Conservation (phyloP, 1,139 yeast genomes). For the Blastobotrys indianensis region DNA sequence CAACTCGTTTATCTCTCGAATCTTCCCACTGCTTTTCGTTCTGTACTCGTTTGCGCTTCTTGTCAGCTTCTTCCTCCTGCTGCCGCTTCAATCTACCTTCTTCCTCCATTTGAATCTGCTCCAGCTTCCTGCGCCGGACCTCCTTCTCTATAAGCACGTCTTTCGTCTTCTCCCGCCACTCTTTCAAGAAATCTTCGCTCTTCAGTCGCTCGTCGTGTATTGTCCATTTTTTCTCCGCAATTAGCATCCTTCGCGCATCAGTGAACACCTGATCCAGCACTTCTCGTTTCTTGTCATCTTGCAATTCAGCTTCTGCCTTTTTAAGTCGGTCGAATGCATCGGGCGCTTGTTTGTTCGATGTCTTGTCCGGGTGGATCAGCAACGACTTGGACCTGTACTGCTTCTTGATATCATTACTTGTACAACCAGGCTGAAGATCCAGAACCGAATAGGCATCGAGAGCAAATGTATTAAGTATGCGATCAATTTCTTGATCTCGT, state of each 20-base stretch:
- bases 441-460: conserved; percentile 54
- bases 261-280: conserved; percentile 39
- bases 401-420: conserved; percentile 39
- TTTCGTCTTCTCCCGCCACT: conserved; percentile 39
- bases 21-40: conserved; percentile 57
- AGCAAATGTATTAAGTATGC: conserved; percentile 45
- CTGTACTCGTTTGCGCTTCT: conserved; percentile 38
- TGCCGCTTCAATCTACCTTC: conserved; percentile 38
- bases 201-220: conserved; percentile 37
- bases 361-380: conserved; percentile 65
- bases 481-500: conserved; percentile 48
- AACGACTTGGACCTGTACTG: conserved; percentile 54
- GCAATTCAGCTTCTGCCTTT: conserved; percentile 35
- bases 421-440: conserved; percentile 48
- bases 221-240: conserved; percentile 42
- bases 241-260: conserved; percentile 40
- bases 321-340: conserved; percentile 52
- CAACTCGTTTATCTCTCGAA: conserved; percentile 52
- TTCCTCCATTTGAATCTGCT: conserved; percentile 39
- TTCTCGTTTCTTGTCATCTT: conserved; percentile 33
- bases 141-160: conserved; percentile 42
- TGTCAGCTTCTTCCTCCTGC: conserved; percentile 36
- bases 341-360: conserved; percentile 50
- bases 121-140: conserved; percentile 37
- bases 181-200: conserved; percentile 37